Conservation (phyloP, 257 asterid genomes). For the Apocynum venetum region DNA sequence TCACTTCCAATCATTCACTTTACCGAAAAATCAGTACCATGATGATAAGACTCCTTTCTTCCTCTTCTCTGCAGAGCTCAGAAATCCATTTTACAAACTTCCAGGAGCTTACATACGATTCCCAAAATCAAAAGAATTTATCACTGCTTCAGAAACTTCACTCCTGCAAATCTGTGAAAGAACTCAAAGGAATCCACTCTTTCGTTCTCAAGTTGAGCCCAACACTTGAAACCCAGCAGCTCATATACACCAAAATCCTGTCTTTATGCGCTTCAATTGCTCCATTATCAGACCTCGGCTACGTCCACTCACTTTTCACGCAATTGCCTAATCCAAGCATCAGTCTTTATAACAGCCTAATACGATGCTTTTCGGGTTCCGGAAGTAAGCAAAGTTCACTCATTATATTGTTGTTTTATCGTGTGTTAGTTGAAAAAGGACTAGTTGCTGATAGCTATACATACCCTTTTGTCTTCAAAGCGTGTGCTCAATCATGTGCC, state of each 20-base stretch:
- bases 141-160: conserved; percentile 19
- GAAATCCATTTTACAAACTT: not conserved
- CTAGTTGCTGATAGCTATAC: conserved; percentile 33
- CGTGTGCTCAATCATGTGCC: conserved; percentile 29
- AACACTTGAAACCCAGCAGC: conserved; percentile 28
- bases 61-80: conserved; percentile 7
- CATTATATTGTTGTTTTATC: conserved; percentile 21
- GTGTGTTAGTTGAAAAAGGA: conserved; percentile 26
- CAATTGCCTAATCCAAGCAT: conserved; percentile 21
- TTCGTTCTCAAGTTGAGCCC: conserved; percentile 26
- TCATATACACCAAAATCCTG: conserved; percentile 25
- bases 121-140: not conserved
- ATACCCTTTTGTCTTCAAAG: conserved; percentile 40
- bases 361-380: conserved; percentile 19
- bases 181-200: conserved; percentile 31
- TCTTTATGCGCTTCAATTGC: conserved; percentile 29
- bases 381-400: conserved; percentile 15
- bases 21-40: not conserved
- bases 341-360: conserved; percentile 22
- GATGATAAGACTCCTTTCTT: not conserved
- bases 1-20: not conserved
- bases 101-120: conserved; percentile 9
- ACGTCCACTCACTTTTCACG: conserved; percentile 26
- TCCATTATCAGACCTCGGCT: conserved; percentile 25
- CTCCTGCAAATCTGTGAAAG: conserved; percentile 32